A percentile compares a stretch with the other conserved stretches of the same genome.
phyloP scores from a whole-genome alignment of 2,329 filamentous ascomycete species.

The Nannizziopsis barbatae region DNA sequence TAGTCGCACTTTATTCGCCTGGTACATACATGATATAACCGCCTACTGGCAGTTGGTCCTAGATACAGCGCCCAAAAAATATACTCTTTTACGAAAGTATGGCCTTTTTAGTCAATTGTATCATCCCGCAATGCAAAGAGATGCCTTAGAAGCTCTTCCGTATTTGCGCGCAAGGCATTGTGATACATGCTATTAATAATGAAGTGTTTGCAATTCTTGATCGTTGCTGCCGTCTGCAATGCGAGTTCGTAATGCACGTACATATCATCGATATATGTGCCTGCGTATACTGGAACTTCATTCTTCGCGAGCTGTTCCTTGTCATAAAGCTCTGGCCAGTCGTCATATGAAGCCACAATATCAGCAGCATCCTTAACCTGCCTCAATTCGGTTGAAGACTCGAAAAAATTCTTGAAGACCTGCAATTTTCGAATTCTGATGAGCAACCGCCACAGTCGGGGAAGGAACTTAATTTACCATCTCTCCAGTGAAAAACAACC shows the following conservation, averaged over 20 bases:
- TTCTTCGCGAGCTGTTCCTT: slow-evolving; percentile 61
- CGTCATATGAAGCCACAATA: slow-evolving; percentile 53
- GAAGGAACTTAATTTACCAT: slow-evolving; percentile 45
- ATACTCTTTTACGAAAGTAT: not conserved
- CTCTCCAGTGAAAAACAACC: slow-evolving; percentile 76
- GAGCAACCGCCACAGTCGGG: not conserved
- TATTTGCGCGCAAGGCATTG: slow-evolving; percentile 61
- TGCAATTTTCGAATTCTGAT: slow-evolving; percentile 14
- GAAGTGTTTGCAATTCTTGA: slow-evolving; percentile 67
- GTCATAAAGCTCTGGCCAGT: slow-evolving; percentile 72
- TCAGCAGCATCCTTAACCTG: slow-evolving; percentile 58
- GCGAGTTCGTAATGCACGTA: slow-evolving; percentile 74
- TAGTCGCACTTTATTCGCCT: slow-evolving; percentile 1
- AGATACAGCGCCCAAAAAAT: not conserved
- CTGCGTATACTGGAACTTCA: slow-evolving; percentile 74
- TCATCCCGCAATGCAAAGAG: slow-evolving; percentile 69
- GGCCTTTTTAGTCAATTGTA: slow-evolving; percentile 41
- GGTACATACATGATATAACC: not conserved
- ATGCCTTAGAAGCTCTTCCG: slow-evolving; percentile 64
- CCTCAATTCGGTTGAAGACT: slow-evolving; percentile 65
- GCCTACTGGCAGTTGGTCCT: not conserved
- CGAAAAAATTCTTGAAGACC: slow-evolving; percentile 74
- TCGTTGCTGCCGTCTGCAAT: slow-evolving; percentile 59
- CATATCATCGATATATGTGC: slow-evolving; percentile 78
- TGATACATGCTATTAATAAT: slow-evolving; percentile 84